A percentile compares a stretch with the other conserved stretches of the same genome.
Evolutionary conservation across 129 eudicot species (phyloP).

Genomic region (Tagetes erecta): DNA sequence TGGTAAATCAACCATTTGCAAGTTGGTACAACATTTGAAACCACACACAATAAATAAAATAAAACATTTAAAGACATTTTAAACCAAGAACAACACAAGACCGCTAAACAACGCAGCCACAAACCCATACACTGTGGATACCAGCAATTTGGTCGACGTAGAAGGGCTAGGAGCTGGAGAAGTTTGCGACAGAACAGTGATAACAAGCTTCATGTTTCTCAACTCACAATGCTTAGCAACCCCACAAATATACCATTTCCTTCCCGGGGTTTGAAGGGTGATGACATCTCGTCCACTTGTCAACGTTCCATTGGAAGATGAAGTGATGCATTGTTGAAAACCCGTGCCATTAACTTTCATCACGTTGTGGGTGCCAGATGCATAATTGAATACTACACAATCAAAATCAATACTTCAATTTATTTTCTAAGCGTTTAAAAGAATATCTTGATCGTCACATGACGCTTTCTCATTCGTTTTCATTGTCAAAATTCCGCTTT

Average conservation of each 20-base stretch:
- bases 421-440: neutral
- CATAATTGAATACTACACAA: conserved; percentile 37
- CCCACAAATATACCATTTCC: conserved; percentile 54
- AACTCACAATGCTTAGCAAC: conserved; percentile 37
- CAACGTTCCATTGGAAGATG: conserved; percentile 24
- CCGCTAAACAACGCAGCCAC: neutral
- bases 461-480: no score
- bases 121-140: conserved; percentile 14
- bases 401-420: neutral
- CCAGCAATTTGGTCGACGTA: conserved; percentile 5
- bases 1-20: neutral
- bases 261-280: conserved; percentile 40
- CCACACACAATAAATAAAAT: neutral
- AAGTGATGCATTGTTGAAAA: conserved; percentile 33
- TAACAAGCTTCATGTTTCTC: conserved; percentile 37
- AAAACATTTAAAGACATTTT: neutral
- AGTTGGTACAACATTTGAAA: conserved; percentile 10
- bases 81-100: conserved; percentile 8
- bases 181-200: conserved; percentile 24
- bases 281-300: conserved; percentile 39
- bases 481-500: no score
- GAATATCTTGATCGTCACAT: no score
- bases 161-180: conserved; percentile 21
- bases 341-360: conserved; percentile 39
- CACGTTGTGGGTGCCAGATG: conserved; percentile 41